Evolutionary conservation across 2,329 filamentous ascomycete species (phyloP).

Genomic region (Orbilia oligospora): DNA sequence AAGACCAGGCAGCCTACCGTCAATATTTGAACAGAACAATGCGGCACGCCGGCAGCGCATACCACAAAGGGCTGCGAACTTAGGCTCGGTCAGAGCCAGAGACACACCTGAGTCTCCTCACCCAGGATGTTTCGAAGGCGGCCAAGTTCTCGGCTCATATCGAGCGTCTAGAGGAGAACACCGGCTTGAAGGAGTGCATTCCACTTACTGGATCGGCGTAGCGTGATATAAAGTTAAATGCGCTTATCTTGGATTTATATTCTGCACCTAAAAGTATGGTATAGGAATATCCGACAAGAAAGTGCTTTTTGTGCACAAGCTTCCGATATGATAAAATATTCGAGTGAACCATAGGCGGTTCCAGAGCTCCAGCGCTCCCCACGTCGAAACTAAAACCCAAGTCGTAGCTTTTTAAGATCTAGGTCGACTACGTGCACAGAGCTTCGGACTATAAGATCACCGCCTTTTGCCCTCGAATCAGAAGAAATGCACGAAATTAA

Average conservation of each 20-base stretch:
- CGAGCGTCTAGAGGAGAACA: conserved; percentile 13
- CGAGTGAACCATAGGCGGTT: not conserved
- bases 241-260: conserved; percentile 53
- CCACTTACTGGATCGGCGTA: conserved; percentile 50
- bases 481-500: conserved; percentile 41
- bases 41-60: conserved; percentile 58
- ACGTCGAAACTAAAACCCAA: conserved; percentile 8
- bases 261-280: conserved; percentile 29
- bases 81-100: conserved; percentile 33
- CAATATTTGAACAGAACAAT: conserved; percentile 34
- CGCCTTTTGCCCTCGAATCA: conserved; percentile 33
- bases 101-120: conserved; percentile 37
- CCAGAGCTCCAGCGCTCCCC: conserved; percentile 52
- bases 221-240: conserved; percentile 44
- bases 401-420: conserved; percentile 8
- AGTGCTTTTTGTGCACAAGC: conserved; percentile 7
- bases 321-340: not conserved
- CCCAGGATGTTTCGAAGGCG: conserved; percentile 13
- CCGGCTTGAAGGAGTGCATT: conserved; percentile 46
- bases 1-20: conserved; percentile 16
- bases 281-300: conserved; percentile 24
- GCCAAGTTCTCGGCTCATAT: conserved; percentile 33
- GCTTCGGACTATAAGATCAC: conserved; percentile 38
- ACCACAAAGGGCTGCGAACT: conserved; percentile 36
- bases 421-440: conserved; percentile 20